phyloP scores from a whole-genome alignment of 208 protist genomes.

The Trypanosoma mega region DNA sequence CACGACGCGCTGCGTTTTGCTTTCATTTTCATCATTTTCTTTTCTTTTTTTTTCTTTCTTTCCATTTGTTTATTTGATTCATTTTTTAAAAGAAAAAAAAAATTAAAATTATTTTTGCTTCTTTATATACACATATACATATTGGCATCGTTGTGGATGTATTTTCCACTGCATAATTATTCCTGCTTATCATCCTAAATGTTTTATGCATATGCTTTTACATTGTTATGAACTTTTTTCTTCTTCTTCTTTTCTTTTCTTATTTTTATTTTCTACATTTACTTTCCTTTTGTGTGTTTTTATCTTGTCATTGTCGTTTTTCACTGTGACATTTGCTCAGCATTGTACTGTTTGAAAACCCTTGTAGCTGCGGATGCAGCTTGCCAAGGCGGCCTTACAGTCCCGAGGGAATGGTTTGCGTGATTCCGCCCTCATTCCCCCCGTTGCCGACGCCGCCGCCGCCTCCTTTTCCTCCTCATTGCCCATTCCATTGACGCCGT shows the following conservation, averaged over 20 bases:
- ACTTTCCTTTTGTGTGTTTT: background rate
- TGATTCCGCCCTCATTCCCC: background rate
- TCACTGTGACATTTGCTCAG: background rate
- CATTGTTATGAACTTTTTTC: background rate
- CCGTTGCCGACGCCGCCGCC: background rate
- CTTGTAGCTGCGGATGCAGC: background rate
- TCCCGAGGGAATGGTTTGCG: background rate
- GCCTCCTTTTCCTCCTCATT: background rate
- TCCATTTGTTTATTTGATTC: background rate
- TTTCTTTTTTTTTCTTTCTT: slow-evolving; percentile 7
- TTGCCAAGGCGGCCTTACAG: background rate
- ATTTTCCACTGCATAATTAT: no score
- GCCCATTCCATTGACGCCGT: background rate
- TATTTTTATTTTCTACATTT: background rate
- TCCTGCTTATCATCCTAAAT: no score
- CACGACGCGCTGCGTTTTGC: background rate
- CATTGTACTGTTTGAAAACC: no score
- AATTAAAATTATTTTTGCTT: no score
- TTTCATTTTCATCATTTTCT: background rate
- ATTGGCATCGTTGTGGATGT: no score
- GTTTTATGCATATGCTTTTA: slow-evolving; percentile 1
- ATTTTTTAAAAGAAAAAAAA: slow-evolving; percentile 6
- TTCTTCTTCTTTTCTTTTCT: background rate
- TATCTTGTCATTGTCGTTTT: background rate
- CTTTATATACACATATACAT: no score